Conservation (phyloP, 192 early-diverging fungal species). For the Coemansia reversa region DNA sequence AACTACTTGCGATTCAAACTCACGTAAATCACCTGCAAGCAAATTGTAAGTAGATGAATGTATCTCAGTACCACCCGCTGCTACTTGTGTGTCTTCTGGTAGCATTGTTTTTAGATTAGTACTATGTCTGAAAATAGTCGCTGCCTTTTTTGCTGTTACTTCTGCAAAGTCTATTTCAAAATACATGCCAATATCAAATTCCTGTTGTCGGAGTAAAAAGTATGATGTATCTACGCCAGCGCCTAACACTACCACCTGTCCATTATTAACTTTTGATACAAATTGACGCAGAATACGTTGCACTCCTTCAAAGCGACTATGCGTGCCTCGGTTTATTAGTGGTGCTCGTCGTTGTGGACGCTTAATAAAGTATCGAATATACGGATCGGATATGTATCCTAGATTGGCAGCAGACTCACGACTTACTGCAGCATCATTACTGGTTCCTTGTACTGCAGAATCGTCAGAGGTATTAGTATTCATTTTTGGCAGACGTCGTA, state of each 20-base stretch:
- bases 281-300: constrained; percentile 69
- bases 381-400: constrained; percentile 84
- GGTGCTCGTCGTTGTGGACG: constrained; percentile 75
- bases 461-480: constrained; percentile 43
- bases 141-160: constrained; percentile 77
- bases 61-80: constrained; percentile 72
- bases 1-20: constrained; percentile 61
- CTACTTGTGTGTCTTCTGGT: constrained; percentile 30
- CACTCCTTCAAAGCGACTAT: constrained; percentile 68
- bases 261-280: constrained; percentile 19
- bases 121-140: constrained; percentile 57
- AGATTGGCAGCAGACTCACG: constrained; percentile 80
- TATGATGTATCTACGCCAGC: constrained; percentile 93
- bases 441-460: constrained; percentile 79
- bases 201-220: constrained; percentile 71
- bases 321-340: constrained; percentile 93
- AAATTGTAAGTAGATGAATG: constrained; percentile 67
- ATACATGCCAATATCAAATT: constrained; percentile 46
- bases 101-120: constrained; percentile 42
- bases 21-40: constrained; percentile 77
- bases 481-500: not conserved
- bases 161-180: constrained; percentile 95
- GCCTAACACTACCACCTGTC: constrained; percentile 81
- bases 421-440: constrained; percentile 85
- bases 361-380: constrained; percentile 76